Base-by-base conservation (phyloP, 208 protist species). In the Leishmania gerbilli region DNA sequence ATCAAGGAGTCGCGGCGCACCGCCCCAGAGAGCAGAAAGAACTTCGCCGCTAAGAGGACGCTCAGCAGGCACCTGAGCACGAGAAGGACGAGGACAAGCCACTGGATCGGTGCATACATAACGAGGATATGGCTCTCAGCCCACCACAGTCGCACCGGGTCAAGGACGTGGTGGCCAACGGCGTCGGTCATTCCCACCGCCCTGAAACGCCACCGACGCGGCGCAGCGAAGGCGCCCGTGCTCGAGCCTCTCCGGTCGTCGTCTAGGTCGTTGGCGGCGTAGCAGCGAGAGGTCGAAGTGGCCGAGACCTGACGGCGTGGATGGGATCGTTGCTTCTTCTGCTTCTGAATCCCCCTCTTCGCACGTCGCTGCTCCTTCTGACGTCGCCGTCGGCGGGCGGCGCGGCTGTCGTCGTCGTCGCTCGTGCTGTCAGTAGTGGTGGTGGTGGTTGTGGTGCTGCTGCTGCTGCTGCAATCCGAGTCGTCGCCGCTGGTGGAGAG, bases 21-120 rank as follows among this genome's bases (percentile, higher is more conserved):
- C 37, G 49, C 40, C 0, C 79, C 72, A 6, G 87, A 27, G 60
- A 90, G 37, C 6, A 84, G n/a, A 21, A 72, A 62, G 80, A 78
- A 93, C 19, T 84, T 80, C 3, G 81, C 75, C 13, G 87, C 53
- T 67, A 74, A 79, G 24, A 95, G 69, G 31, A 87, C 79, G 56
- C 81, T 84, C n/a, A 88, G 64, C 17, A 92, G 47, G n/a, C 74
- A 79, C 75, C 86, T 87, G 31, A 91, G 27, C 21, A 83, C 60
- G 27, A 93, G 69, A 21, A 86, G 69, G 0, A 84, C 42, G 17
- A 91, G 58, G 19, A 93, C 74, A 2, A 93, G 17, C 88, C 90
- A 91, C 83, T 95, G 89, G 55, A 95, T 71, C 34, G 89, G 83
- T 0, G 87, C 76, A 77, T 91, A 92, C 75, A 93, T 86, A 69